These are phyloP conservation scores for Globisporangium nagaii DNA, from an alignment of 352 stramenopile genomes.

Conservation along the genomic window DNA sequence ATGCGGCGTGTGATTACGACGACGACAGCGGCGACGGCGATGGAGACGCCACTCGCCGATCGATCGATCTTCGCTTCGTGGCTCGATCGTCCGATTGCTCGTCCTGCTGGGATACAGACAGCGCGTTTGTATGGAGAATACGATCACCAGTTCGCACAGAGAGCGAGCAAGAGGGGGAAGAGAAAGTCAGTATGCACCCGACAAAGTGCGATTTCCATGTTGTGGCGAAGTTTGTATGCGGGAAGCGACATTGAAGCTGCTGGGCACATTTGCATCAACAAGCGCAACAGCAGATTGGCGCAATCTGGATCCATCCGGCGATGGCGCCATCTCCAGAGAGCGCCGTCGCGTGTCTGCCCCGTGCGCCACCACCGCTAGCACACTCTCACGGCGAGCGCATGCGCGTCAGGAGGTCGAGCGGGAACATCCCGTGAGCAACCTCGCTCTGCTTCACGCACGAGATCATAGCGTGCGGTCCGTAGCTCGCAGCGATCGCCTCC, in stretches of 20 bases:
- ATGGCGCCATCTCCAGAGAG: too few species aligned
- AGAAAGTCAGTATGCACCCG: neutral
- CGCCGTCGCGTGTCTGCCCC: neutral
- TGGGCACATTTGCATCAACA: neutral
- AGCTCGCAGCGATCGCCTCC: neutral
- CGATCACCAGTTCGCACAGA: too few species aligned
- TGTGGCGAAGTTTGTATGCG: neutral
- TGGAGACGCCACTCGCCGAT: neutral
- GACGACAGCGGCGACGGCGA: too few species aligned
- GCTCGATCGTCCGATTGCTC: neutral
- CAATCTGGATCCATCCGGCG: too few species aligned
- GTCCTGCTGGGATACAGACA: neutral
- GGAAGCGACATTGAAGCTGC: neutral
- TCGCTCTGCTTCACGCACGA: neutral
- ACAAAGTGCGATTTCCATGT: neutral
- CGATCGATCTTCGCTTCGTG: neutral
- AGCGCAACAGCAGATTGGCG: too few species aligned
- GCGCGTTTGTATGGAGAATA: neutral
- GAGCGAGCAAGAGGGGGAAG: neutral
- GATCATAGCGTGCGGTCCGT: neutral
- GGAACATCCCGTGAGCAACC: neutral
- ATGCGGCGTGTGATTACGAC: conserved; percentile 1
- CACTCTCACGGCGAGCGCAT: neutral
- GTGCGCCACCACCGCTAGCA: too few species aligned
- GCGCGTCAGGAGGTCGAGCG: neutral